Evolutionary conservation across 805 yeast species (phyloP).

Genomic region (Tetrapisispora nanseiensis): DNA sequence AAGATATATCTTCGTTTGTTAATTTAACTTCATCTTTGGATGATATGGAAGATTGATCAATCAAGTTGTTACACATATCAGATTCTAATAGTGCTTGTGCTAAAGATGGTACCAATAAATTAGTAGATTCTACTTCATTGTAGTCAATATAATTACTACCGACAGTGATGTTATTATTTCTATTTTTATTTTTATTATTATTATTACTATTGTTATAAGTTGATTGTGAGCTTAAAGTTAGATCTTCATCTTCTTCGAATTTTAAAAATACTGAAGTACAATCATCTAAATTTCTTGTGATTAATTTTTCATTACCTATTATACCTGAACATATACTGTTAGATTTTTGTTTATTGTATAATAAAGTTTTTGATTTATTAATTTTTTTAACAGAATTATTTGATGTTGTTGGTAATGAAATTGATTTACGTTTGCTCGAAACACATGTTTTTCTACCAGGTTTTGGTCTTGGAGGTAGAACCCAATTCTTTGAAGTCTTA

Average conservation of each 20-base stretch:
- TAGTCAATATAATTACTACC: not conserved
- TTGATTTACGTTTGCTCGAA: slow-evolving; percentile 2
- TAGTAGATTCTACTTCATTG: not conserved
- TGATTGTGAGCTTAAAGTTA: not conserved
- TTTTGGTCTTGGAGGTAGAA: slow-evolving; percentile 75
- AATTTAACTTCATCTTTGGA: not conserved
- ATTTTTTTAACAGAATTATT: slow-evolving; percentile 1
- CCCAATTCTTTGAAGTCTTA: slow-evolving; percentile 72
- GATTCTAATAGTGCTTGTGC: not conserved
- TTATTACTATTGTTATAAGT: no score
- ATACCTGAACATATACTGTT: not conserved
- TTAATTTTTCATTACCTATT: not conserved
- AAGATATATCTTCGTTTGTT: not conserved
- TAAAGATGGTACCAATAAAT: not conserved
- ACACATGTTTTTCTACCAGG: slow-evolving; percentile 44
- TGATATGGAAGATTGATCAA: not conserved
- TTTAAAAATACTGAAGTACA: slow-evolving; percentile 12
- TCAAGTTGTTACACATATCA: not conserved
- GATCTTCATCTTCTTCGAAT: slow-evolving; percentile 21
- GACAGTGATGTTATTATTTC: no score
- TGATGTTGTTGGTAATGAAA: not conserved
- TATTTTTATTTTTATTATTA: no score
- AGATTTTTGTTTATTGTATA: not conserved
- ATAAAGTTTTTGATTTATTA: not conserved
- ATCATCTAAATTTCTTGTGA: slow-evolving; percentile 1